Conservation (phyloP, 83 land plant species). For the Picea mariana region DNA sequence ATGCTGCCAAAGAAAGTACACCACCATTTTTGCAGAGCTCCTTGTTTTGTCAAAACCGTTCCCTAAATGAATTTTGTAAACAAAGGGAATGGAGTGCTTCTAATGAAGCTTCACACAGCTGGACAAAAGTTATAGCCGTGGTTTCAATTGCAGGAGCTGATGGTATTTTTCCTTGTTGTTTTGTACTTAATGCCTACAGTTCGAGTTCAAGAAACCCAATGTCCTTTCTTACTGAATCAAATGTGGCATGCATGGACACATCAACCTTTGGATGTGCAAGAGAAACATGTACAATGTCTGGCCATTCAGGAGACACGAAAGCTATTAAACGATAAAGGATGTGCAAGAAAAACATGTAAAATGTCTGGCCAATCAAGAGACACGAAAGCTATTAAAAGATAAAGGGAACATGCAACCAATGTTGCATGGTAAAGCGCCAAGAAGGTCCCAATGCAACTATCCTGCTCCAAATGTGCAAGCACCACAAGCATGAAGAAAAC, state of each 20-base stretch:
- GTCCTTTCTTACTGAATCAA: conserved; percentile 58
- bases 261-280: conserved; percentile 82
- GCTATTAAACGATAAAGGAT: conserved; percentile 35
- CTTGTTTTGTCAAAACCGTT: conserved; percentile 80
- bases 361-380: too few relatives aligned
- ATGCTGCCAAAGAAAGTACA: conserved; percentile 53
- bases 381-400: conserved; percentile 35
- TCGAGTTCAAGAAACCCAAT: conserved; percentile 51
- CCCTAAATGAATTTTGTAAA: conserved; percentile 87
- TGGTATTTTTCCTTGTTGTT: background rate
- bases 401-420: conserved; percentile 38
- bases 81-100: conserved; percentile 82
- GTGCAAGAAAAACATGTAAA: too few relatives aligned
- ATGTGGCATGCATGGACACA: conserved; percentile 78
- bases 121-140: conserved; percentile 11
- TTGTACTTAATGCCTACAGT: conserved; percentile 35
- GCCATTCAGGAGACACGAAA: conserved; percentile 53
- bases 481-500: conserved; percentile 68
- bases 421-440: conserved; percentile 33
- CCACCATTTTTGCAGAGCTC: conserved; percentile 82
- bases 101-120: conserved; percentile 88
- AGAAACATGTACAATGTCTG: conserved; percentile 47
- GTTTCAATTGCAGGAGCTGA: too few relatives aligned
- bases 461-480: conserved; percentile 46
- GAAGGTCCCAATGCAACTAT: conserved; percentile 15